phyloP scores from a whole-genome alignment of 106 monocot species.

The Dioscorea dumetorum region DNA sequence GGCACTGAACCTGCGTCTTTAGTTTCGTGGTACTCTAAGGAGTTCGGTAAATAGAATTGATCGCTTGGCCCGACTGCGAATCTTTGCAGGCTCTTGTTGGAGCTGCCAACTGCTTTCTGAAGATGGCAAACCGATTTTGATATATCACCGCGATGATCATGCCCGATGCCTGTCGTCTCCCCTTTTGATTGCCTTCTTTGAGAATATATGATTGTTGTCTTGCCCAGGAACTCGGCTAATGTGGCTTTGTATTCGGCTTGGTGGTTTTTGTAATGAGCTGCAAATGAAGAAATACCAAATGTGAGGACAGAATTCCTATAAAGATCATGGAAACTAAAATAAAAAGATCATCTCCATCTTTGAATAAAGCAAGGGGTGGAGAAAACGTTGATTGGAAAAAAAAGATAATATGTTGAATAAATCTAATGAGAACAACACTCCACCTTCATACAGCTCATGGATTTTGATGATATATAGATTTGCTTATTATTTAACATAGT shows the following conservation, averaged over 20 bases:
- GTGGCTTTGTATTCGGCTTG: slow-evolving; percentile 35
- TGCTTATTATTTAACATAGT: too few relatives aligned
- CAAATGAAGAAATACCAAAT: not conserved
- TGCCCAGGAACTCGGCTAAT: slow-evolving; percentile 49
- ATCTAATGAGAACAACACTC: too few relatives aligned
- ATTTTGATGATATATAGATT: too few relatives aligned
- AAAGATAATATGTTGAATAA: too few relatives aligned
- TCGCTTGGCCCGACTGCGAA: slow-evolving; percentile 37
- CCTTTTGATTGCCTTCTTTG: slow-evolving; percentile 19
- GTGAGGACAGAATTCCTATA: too few relatives aligned
- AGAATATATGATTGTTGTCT: slow-evolving; percentile 32
- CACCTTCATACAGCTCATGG: too few relatives aligned
- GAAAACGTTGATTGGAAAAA: too few relatives aligned
- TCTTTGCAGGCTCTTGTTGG: slow-evolving; percentile 48
- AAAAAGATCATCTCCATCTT: too few relatives aligned
- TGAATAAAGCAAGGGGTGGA: too few relatives aligned
- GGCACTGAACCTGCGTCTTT: slow-evolving; percentile 14
- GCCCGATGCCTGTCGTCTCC: not conserved
- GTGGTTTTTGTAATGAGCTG: slow-evolving; percentile 41
- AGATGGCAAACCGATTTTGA: slow-evolving; percentile 33
- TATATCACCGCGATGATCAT: slow-evolving; percentile 13
- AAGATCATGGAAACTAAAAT: too few relatives aligned
- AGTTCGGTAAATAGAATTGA: slow-evolving; percentile 56
- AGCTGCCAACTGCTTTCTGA: slow-evolving; percentile 33
- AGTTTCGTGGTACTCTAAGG: slow-evolving; percentile 42